Percentiles rank a stretch among this genome's conserved stretches.
phyloP scores from a whole-genome alignment of 2,329 filamentous ascomycete species.

The Pseudogymnoascus pannorum region DNA sequence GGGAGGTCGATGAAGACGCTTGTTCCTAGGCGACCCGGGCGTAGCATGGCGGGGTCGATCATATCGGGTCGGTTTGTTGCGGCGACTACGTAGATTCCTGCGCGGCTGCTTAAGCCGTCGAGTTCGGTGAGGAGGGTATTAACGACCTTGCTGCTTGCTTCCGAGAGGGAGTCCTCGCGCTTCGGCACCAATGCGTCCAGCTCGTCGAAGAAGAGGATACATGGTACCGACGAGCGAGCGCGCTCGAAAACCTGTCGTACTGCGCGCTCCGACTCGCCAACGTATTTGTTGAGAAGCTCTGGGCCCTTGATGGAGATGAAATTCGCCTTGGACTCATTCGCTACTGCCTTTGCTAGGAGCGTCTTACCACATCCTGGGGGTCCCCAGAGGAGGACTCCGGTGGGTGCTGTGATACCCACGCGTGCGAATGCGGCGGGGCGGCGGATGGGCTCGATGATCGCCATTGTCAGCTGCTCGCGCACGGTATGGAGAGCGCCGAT shows the following conservation, averaged over 20 bases:
- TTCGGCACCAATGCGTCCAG: conserved; percentile 86
- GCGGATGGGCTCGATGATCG: conserved; percentile 85
- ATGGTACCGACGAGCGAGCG: conserved; percentile 78
- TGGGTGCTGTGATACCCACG: conserved; percentile 72
- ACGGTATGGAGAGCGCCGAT: conserved; percentile 79
- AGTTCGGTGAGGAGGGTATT: conserved; percentile 93
- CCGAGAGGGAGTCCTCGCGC: conserved; percentile 69
- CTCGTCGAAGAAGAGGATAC: conserved; percentile 97
- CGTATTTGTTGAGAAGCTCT: conserved; percentile 94
- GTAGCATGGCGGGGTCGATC: conserved; percentile 91
- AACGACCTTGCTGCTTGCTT: conserved; percentile 82
- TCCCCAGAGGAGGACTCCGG: conserved; percentile 90
- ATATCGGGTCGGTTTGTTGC: conserved; percentile 95
- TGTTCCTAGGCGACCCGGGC: conserved; percentile 81
- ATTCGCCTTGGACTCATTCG: conserved; percentile 90
- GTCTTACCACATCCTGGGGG: conserved; percentile 97
- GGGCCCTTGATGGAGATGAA: conserved; percentile 98
- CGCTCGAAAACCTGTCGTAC: conserved; percentile 87
- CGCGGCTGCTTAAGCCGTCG: conserved; percentile 72
- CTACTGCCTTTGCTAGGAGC: conserved; percentile 88
- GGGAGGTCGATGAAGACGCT: conserved; percentile 87
- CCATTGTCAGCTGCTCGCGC: conserved; percentile 71
- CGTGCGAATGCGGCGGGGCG: conserved; percentile 68
- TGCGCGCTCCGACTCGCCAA: conserved; percentile 90
- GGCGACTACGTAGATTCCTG: conserved; percentile 88